Evolutionary conservation across 2,329 filamentous ascomycete species (phyloP).

Genomic region (Dothistroma septosporum): DNA sequence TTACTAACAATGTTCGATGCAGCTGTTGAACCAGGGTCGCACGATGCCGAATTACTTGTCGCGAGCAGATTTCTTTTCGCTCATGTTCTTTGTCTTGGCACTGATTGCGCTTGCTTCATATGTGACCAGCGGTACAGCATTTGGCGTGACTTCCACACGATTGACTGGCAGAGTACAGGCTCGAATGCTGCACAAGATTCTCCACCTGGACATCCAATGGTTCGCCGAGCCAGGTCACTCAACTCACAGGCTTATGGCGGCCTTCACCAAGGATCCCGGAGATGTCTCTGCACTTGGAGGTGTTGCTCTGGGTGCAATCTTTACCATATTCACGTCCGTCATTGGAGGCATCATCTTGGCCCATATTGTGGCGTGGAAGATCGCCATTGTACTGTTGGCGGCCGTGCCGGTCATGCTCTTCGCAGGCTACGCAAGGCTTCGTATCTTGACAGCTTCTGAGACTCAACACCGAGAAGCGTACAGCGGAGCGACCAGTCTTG

Average conservation of each 20-base stretch:
- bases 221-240: conserved; percentile 43
- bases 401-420: conserved; percentile 48
- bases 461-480: conserved; percentile 62
- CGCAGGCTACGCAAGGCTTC: conserved; percentile 45
- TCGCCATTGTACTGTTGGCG: conserved; percentile 48
- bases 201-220: conserved; percentile 54
- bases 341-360: conserved; percentile 47
- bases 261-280: conserved; percentile 47
- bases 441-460: conserved; percentile 55
- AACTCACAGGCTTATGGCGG: conserved; percentile 44
- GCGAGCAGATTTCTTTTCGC: conserved; percentile 40
- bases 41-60: conserved; percentile 20
- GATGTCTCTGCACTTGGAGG: conserved; percentile 48
- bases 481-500: conserved; percentile 59
- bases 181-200: conserved; percentile 48
- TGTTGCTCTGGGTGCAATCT: conserved; percentile 49
- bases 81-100: conserved; percentile 53
- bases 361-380: conserved; percentile 49
- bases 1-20: conserved; percentile 6
- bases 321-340: conserved; percentile 46
- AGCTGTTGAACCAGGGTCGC: conserved; percentile 47
- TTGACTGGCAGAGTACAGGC: conserved; percentile 44
- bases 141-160: conserved; percentile 47
- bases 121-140: conserved; percentile 43
- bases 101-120: conserved; percentile 48